Evolutionary conservation across 75 land plant species (phyloP).

Genomic region (Pinus albicaulis): DNA sequence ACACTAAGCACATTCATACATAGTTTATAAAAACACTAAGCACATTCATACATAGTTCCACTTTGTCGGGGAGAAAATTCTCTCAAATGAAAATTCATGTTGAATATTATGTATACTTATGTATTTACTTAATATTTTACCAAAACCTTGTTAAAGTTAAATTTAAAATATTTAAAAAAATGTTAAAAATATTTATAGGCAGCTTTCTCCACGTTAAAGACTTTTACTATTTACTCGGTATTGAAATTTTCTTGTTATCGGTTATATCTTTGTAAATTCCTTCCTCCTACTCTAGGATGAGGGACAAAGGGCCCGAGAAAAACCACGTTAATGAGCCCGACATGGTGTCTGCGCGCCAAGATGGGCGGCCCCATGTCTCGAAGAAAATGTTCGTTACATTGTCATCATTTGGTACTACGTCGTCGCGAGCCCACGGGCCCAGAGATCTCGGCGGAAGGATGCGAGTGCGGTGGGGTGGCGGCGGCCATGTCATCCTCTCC

Average conservation of each 20-base stretch:
- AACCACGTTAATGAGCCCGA: constrained; percentile 6
- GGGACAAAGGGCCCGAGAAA: background rate
- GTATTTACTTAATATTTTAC: too few relatives aligned
- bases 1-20: too few relatives aligned
- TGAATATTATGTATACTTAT: too few relatives aligned
- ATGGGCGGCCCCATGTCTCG: background rate
- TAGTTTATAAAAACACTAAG: too few relatives aligned
- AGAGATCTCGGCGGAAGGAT: constrained; percentile 16
- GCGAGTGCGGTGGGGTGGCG: background rate
- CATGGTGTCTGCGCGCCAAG: background rate
- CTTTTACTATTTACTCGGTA: too few relatives aligned
- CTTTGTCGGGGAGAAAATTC: too few relatives aligned
- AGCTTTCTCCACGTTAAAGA: too few relatives aligned
- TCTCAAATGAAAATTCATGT: too few relatives aligned
- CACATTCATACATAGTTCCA: too few relatives aligned
- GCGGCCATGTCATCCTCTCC: background rate
- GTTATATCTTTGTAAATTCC: constrained; percentile 21
- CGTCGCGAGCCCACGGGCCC: background rate
- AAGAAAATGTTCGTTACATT: background rate
- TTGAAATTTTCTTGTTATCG: background rate
- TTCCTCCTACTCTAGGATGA: background rate
- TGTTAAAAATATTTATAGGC: too few relatives aligned
- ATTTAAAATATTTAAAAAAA: too few relatives aligned
- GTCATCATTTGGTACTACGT: background rate
- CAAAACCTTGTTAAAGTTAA: too few relatives aligned